Percentiles rank a stretch among this genome's conserved stretches.
Evolutionary conservation across 2,329 filamentous ascomycete species (phyloP).

Genomic region (Nemania sp.): DNA sequence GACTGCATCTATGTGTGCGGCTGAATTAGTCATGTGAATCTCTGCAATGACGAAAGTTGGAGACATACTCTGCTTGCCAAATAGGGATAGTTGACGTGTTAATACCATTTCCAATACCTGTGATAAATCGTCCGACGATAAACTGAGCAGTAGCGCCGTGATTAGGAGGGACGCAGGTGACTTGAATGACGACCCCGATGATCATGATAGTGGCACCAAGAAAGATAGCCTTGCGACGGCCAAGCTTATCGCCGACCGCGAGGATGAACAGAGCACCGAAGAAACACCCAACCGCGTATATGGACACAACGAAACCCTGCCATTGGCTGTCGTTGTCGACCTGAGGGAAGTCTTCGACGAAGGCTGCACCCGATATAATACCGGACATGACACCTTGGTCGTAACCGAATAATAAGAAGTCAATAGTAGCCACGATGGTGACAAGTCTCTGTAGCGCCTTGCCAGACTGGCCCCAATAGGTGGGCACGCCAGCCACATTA

Average conservation of each 20-base stretch:
- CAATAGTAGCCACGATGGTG: constrained; percentile 37
- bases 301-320: constrained; percentile 47
- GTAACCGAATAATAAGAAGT: constrained; percentile 40
- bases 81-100: constrained; percentile 52
- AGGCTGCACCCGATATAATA: constrained; percentile 38
- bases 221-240: constrained; percentile 59
- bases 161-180: constrained; percentile 50
- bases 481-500: constrained; percentile 38
- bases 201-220: constrained; percentile 58
- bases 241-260: constrained; percentile 57
- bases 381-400: constrained; percentile 43
- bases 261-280: constrained; percentile 47
- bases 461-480: constrained; percentile 41
- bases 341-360: constrained; percentile 39
- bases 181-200: constrained; percentile 59
- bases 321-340: constrained; percentile 40
- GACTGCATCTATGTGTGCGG: constrained; percentile 38
- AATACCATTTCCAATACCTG: constrained; percentile 56
- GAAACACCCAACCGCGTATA: constrained; percentile 50
- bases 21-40: constrained; percentile 18
- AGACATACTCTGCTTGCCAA: constrained; percentile 45
- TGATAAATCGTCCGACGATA: constrained; percentile 54
- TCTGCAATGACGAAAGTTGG: background rate
- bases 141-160: constrained; percentile 53
- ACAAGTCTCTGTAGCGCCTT: constrained; percentile 36